Evolutionary conservation across 2,329 filamentous ascomycete genomes (phyloP).

Genomic region (Stemphylium vesicarium): DNA sequence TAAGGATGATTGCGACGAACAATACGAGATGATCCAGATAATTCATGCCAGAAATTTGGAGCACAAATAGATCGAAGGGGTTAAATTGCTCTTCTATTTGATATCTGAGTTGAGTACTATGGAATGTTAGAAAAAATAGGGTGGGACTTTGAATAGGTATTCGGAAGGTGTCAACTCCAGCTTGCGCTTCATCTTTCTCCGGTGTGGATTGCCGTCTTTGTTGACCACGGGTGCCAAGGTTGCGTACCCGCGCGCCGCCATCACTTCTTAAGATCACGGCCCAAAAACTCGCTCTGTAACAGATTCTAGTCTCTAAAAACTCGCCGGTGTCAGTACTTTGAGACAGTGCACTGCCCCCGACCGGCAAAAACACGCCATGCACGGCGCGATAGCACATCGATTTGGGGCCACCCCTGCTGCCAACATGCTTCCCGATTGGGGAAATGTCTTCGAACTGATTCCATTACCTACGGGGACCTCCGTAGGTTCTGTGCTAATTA

Average conservation of each 20-base stretch:
- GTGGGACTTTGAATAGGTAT: too few relatives aligned
- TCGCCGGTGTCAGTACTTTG: neutral
- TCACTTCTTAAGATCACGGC: neutral
- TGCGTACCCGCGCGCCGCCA: neutral
- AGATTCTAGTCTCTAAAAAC: neutral
- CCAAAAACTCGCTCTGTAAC: neutral
- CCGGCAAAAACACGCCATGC: neutral
- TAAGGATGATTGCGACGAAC: conserved; percentile 6
- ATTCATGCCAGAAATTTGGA: conserved; percentile 31
- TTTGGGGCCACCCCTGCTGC: neutral
- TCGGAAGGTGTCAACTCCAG: too few relatives aligned
- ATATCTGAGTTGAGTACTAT: neutral
- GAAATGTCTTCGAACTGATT: neutral
- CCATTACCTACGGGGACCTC: neutral
- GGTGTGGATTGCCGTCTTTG: too few relatives aligned
- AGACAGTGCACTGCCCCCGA: neutral
- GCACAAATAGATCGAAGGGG: conserved; percentile 6
- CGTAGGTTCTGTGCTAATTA: neutral
- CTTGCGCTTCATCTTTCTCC: too few relatives aligned
- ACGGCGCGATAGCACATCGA: neutral
- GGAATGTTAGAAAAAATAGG: too few relatives aligned
- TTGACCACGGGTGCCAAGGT: neutral
- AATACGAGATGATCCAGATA: conserved; percentile 23
- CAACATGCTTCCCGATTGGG: neutral
- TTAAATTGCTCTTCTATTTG: neutral